Conservation (phyloP, 805 yeast species). For the Saccharomycopsis sp. region DNA sequence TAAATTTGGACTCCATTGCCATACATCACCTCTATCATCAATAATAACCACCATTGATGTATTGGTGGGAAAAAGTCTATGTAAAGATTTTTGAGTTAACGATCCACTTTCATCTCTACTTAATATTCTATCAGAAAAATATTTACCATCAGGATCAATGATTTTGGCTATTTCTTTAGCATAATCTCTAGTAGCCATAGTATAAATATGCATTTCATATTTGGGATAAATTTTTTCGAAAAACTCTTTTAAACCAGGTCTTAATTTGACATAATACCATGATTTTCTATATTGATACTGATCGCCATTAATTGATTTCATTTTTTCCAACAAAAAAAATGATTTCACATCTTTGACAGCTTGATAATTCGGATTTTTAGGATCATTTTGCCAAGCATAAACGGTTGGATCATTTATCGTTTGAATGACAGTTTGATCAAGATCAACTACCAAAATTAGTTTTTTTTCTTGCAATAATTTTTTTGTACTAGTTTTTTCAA, state of each 20-base stretch:
- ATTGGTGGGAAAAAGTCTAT: slow-evolving; percentile 87
- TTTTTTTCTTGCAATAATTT: slow-evolving; percentile 52
- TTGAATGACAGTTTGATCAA: slow-evolving; percentile 95
- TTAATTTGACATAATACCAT: slow-evolving; percentile 85
- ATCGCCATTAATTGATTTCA: neutral
- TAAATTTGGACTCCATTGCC: slow-evolving; percentile 93
- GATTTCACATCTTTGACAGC: slow-evolving; percentile 73
- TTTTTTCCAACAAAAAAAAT: slow-evolving; percentile 71
- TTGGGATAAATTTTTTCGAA: slow-evolving; percentile 48
- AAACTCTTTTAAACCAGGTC: slow-evolving; percentile 80
- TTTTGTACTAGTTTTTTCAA: slow-evolving; percentile 58
- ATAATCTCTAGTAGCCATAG: slow-evolving; percentile 95
- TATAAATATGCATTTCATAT: slow-evolving; percentile 89
- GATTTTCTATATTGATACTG: slow-evolving; percentile 33
- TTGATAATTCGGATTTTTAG: slow-evolving; percentile 72
- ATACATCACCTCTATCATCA: slow-evolving; percentile 97
- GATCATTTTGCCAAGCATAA: slow-evolving; percentile 90
- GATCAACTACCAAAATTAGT: slow-evolving; percentile 85
- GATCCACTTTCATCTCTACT: slow-evolving; percentile 94
- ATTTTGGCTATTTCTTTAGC: slow-evolving; percentile 83
- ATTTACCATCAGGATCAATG: slow-evolving; percentile 80
- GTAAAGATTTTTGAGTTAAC: slow-evolving; percentile 76
- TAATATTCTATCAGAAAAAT: slow-evolving; percentile 84
- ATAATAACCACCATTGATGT: slow-evolving; percentile 94
- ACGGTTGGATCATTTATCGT: slow-evolving; percentile 98